A percentile compares a stretch with the other conserved stretches of the same genome.
Evolutionary conservation across 257 asterid genomes (phyloP).

Genomic region (Petrea volubilis): DNA sequence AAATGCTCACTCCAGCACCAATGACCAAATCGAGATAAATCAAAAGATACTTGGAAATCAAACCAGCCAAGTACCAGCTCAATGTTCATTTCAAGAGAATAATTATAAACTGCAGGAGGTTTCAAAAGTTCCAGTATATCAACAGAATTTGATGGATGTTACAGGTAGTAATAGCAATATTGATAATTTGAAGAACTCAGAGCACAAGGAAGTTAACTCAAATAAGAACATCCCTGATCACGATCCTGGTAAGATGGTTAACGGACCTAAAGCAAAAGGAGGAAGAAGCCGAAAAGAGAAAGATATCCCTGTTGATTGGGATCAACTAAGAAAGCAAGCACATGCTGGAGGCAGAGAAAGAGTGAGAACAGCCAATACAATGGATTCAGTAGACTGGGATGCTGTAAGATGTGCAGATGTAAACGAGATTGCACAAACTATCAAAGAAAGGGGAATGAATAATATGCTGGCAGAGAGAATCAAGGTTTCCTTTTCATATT

Average conservation of each 20-base stretch:
- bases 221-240: conserved; percentile 30
- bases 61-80: conserved; percentile 34
- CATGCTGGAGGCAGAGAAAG: conserved; percentile 43
- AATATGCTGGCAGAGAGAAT: conserved; percentile 90
- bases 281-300: conserved; percentile 56
- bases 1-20: conserved; percentile 36
- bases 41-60: conserved; percentile 28
- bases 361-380: conserved; percentile 52
- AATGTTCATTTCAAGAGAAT: conserved; percentile 33
- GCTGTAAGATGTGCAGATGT: conserved; percentile 83
- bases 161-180: conserved; percentile 44
- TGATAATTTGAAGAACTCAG: conserved; percentile 36
- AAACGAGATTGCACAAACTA: conserved; percentile 73
- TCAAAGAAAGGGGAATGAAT: conserved; percentile 97
- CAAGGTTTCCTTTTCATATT: conserved; percentile 47
- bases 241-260: conserved; percentile 33
- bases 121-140: conserved; percentile 28
- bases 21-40: conserved; percentile 30
- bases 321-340: conserved; percentile 60
- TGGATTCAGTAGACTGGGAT: conserved; percentile 97
- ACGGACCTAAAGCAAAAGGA: conserved; percentile 46
- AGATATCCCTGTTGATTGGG: conserved; percentile 66
- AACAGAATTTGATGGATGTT: conserved; percentile 38
- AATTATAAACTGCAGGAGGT: conserved; percentile 36
- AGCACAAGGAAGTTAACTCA: conserved; percentile 49